Evolutionary conservation across 306 rosid species (phyloP), one percentile per base, ranked within the genome.

Genomic region (Amphicarpaea edgeworthii): DNA sequence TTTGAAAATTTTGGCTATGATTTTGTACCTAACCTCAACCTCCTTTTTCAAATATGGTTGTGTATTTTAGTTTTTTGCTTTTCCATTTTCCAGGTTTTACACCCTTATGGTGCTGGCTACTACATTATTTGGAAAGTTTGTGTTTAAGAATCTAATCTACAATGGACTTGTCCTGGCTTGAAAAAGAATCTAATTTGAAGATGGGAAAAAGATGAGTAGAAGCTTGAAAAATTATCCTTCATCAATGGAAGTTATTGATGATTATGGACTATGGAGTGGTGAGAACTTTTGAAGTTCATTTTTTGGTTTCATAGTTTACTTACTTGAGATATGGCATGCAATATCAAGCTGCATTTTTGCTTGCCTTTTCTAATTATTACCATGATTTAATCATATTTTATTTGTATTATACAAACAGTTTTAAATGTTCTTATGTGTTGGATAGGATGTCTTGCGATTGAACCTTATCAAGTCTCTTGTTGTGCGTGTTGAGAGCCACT

Each of bases 141-240:
- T 97, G 53, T 95, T 95, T 87, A 84, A 85, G 85, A 95, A 90
- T 85, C 93, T 95, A 80, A 89, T 95, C 83, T 95, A 97, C 86
- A 95, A 92, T 85, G 99, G 99, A 63, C 97, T 92, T 81, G 99
- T 92, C 59, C 87, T 92, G 71, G 97, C 99, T n/a, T n/a, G n/a
- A n/a, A n/a, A n/a, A n/a, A n/a, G n/a, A n/a, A n/a, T n/a, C n/a
- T n/a, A n/a, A n/a, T n/a, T n/a, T 1, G 97, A 92, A 83, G 97
- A 95, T 89, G 97, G 99, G 55, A 95, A 89, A 59, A 95, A 95
- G 86, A 95, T 92, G 97, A 95, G 99, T 76, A 95, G 92, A 90
- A 92, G 97, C 81, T 79, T 92, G 85, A 90, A 87, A 83, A 95
- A 95, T 73, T 92, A 95, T 81, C 97, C 99, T 75, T 84, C 96